These are phyloP conservation scores for Geotrichum restrictum DNA, from an alignment of 1,139 yeast genomes.

Conservation along the genomic window DNA sequence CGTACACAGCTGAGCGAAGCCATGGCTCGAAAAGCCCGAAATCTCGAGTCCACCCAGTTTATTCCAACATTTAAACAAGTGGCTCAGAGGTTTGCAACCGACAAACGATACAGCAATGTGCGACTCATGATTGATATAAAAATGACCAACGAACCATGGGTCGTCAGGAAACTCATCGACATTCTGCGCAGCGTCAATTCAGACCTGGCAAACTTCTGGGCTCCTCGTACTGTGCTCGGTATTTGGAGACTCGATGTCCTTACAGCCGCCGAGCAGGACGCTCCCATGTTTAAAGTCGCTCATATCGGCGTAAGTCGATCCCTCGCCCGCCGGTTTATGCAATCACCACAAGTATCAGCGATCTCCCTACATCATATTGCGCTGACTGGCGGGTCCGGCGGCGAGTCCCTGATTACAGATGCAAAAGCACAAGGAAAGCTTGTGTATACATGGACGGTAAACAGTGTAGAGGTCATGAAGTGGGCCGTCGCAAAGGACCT, in stretches of 20 bases:
- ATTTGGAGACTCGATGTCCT: constrained; percentile 73
- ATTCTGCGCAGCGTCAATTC: constrained; percentile 48
- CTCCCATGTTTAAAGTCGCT: constrained; percentile 47
- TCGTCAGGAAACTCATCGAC: constrained; percentile 52
- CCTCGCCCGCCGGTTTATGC: constrained; percentile 39
- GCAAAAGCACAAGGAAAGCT: constrained; percentile 46
- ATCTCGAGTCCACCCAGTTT: constrained; percentile 37
- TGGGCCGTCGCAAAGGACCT: constrained; percentile 48
- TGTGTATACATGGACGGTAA: constrained; percentile 81
- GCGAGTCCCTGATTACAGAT: constrained; percentile 39
- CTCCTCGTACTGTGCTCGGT: constrained; percentile 65
- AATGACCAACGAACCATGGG: constrained; percentile 57
- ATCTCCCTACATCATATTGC: constrained; percentile 44
- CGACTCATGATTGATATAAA: constrained; percentile 81
- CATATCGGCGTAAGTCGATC: constrained; percentile 50
- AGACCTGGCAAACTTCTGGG: constrained; percentile 60
- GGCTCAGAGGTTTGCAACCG: constrained; percentile 53
- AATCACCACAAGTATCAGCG: constrained; percentile 12
- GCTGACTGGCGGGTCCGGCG: constrained; percentile 42
- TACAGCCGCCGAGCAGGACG: constrained; percentile 46
- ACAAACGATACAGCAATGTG: constrained; percentile 38
- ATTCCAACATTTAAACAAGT: constrained; percentile 62
- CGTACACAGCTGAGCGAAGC: constrained; percentile 3
- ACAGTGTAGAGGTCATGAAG: constrained; percentile 44
- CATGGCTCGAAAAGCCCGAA: constrained; percentile 13